Evolutionary conservation across 2,329 filamentous ascomycete genomes (phyloP).

Genomic region (Talaromyces sp.): DNA sequence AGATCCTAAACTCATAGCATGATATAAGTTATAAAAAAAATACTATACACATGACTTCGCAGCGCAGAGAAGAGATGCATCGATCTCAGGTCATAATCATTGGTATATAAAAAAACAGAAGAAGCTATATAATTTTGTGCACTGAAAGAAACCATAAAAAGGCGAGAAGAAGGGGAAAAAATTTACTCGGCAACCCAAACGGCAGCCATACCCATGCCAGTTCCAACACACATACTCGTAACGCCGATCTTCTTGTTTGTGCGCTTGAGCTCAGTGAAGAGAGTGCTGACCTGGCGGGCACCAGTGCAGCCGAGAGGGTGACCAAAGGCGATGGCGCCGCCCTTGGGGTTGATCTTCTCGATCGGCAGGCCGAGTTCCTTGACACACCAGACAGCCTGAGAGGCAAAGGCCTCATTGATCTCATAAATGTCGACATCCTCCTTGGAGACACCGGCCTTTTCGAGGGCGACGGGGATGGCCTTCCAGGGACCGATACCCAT

Average conservation of each 20-base stretch:
- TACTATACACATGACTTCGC: not conserved
- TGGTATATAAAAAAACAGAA: not conserved
- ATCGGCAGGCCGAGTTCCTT: constrained; percentile 76
- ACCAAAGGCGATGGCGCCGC: constrained; percentile 90
- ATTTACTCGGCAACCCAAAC: constrained; percentile 88
- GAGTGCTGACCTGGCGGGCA: constrained; percentile 84
- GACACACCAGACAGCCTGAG: constrained; percentile 88
- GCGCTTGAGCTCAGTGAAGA: constrained; percentile 83
- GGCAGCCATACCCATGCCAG: constrained; percentile 96
- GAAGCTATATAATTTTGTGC: not conserved
- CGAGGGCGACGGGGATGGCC: constrained; percentile 85
- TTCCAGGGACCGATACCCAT: constrained; percentile 97
- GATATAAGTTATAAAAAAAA: not conserved
- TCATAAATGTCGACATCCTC: constrained; percentile 96
- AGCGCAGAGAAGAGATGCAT: not conserved
- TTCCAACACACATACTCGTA: constrained; percentile 94
- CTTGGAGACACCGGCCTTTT: constrained; percentile 77
- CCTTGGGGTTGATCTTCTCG: constrained; percentile 95
- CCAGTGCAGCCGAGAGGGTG: constrained; percentile 94
- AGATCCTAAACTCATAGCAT: not conserved
- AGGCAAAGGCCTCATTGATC: constrained; percentile 99
- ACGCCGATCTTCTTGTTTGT: constrained; percentile 80
- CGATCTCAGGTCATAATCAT: not conserved
- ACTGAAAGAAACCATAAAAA: not conserved
- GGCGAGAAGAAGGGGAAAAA: not conserved